Conservation (phyloP, 192 early-diverging fungal species). For the Obelidium mucronatum region DNA sequence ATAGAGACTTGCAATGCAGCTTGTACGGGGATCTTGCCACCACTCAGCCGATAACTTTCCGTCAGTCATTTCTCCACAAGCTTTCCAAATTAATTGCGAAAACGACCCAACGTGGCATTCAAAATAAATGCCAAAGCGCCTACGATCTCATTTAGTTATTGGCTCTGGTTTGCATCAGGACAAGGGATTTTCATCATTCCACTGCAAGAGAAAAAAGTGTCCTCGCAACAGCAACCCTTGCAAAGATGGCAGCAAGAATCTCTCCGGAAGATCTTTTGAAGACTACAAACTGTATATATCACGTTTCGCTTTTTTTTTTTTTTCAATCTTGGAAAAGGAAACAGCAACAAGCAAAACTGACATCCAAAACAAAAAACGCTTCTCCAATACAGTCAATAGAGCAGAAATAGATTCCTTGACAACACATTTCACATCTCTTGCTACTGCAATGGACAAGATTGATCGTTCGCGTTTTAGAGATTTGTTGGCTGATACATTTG, state of each 20-base stretch:
- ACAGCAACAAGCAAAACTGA: not conserved
- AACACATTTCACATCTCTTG: conserved; percentile 50
- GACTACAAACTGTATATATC: conserved; percentile 42
- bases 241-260: conserved; percentile 34
- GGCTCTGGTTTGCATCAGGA: too few species aligned
- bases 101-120: too few species aligned
- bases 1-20: too few species aligned
- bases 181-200: too few species aligned
- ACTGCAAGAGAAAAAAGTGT: too few species aligned
- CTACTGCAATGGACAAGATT: conserved; percentile 56
- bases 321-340: not conserved
- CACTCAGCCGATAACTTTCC: too few species aligned
- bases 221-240: too few species aligned
- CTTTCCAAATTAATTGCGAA: too few species aligned
- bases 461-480: conserved; percentile 64
- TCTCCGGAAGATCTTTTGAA: conserved; percentile 42
- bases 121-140: too few species aligned
- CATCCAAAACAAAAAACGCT: not conserved
- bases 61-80: too few species aligned
- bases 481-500: conserved; percentile 64
- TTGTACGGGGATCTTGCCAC: too few species aligned
- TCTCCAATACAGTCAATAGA: conserved; percentile 48
- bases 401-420: conserved; percentile 55
- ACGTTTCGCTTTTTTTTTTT: not conserved
- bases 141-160: too few species aligned